Base-by-base conservation (phyloP, 2,329 filamentous ascomycete genomes). In the Microdochium bolleyi region DNA sequence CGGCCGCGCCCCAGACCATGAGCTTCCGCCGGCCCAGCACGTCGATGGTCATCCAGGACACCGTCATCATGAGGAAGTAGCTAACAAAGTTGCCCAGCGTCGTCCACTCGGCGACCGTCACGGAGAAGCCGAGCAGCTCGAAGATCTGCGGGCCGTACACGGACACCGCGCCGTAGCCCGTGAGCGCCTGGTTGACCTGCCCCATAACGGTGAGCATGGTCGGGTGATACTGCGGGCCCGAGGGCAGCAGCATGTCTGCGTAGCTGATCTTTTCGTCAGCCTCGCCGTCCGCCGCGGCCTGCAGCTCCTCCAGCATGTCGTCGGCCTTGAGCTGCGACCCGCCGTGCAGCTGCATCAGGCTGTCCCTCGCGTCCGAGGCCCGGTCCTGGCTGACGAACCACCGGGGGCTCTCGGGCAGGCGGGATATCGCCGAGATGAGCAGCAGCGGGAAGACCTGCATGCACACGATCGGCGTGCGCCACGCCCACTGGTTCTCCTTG, bases 61-160 rank as follows among this genome's bases (percentile, higher is more conserved):
- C 63, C 1, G 79, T 83, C 81, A 84, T 84, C 57, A 82, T 73
- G 49, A 77, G 57, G 60, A 83, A 79, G 64, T 85, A 84, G 19
- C 75, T 80, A 41, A 80, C 65, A 65, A 83, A 84, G 65, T 85
- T 85, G 25, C 72, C 79, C 48, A 82, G 72, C 0, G 80, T 84
- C 14, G 83, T 65, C 55, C 75, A 78, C 62, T 85, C 80, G 1
- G 80, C 74, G 16, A 65, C 67, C 3, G 65, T 66, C 34, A 76
- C 73, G 19, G 65, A 62, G 61, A 84, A 82, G 16, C 80, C 80
- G 3, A 84, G 74, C 10, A 84, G 74, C 56, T 81, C 74, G 62
- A 84, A 84, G 51, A 84, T 84, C 57, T 84, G 82, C 2, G 80
- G 80, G 0, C 81, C 82, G 54, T 84, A 84, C 2, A 84, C 80